These are phyloP conservation scores for Bimuria novae-zelandiae DNA, from an alignment of 2,329 filamentous ascomycete genomes.

Conservation along the genomic window DNA sequence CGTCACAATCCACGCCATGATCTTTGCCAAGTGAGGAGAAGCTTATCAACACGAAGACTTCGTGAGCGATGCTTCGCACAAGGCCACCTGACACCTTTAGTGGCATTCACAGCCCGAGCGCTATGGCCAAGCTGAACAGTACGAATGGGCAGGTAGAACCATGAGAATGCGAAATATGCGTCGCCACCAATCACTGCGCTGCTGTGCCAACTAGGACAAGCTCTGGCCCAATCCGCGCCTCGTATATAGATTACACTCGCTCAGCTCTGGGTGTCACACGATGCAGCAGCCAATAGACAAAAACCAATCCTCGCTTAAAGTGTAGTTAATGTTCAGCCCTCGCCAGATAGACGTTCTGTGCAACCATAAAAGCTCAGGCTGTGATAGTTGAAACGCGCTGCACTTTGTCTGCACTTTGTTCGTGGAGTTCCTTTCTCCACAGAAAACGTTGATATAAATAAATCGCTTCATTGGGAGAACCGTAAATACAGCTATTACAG, in stretches of 20 bases:
- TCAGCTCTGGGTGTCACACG: background rate
- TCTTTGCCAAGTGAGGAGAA: background rate
- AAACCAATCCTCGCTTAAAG: background rate
- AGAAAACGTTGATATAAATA: no score
- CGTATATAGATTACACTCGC: background rate
- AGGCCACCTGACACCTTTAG: background rate
- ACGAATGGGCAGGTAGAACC: background rate
- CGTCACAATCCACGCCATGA: no score
- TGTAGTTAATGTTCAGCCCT: background rate
- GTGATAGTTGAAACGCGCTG: no score
- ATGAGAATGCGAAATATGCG: background rate
- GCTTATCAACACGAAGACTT: background rate
- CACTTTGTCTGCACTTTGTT: no score
- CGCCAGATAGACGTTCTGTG: background rate
- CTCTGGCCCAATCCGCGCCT: background rate
- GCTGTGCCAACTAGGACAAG: background rate
- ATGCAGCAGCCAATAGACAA: background rate
- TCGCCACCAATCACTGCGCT: background rate
- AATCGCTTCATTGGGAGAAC: no score
- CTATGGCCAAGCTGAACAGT: no score
- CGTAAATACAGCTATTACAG: no score
- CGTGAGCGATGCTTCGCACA: background rate
- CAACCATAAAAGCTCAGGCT: no score
- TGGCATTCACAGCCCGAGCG: background rate
- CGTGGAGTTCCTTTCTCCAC: no score